Base-by-base conservation (phyloP, 1,139 yeast genomes). In the Sugiyamaella japonica region DNA sequence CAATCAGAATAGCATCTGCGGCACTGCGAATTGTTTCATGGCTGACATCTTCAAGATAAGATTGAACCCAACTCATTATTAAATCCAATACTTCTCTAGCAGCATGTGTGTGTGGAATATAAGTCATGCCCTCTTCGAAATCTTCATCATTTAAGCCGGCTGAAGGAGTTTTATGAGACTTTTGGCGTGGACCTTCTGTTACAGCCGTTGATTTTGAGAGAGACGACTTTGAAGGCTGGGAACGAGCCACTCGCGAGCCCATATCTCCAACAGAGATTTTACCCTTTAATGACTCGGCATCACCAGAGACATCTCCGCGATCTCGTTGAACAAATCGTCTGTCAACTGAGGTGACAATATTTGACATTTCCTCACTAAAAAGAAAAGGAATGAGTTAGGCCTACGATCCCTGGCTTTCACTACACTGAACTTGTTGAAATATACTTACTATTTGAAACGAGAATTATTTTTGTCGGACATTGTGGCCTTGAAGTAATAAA, bases 211-310 rank as follows among this genome's bases (percentile, higher is more conserved):
- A 25, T 52, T 59, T 62, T 52, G 61, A 61, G 2, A 66, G 67
- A 48, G 59, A 20, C 20, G 52, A 34, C 50, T 52, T 59, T 47
- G 59, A 59, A 15, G 57, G 55, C 61, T 56, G 56, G 1, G 66
- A 63, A n/a, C 68, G 62, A 8, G 64, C 49, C 3, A 73, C 78
- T 42, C 81, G 69, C 3, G 81, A 66, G 0, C 97, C 97, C 86
- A 89, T 82, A 55, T 89, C 95, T 42, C 76, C 75, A 52, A 80
- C 73, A 2, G 82, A 72, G 20, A 89, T 76, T 56, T 77, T 81
- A 1, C 96, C 96, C 6, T 76, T 80, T 65, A 89, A 73, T 0
- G 95, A 84, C 52, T 81, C 80, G 0, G 96, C 96, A 47, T 78
- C 82, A 13, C 85, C 82, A 48, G 75, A 68, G 12, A 80, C 82